A percentile compares a stretch with the other conserved stretches of the same genome.
phyloP scores from a whole-genome alignment of 345 rosid genomes.

The Zanthoxylum bungeanum region DNA sequence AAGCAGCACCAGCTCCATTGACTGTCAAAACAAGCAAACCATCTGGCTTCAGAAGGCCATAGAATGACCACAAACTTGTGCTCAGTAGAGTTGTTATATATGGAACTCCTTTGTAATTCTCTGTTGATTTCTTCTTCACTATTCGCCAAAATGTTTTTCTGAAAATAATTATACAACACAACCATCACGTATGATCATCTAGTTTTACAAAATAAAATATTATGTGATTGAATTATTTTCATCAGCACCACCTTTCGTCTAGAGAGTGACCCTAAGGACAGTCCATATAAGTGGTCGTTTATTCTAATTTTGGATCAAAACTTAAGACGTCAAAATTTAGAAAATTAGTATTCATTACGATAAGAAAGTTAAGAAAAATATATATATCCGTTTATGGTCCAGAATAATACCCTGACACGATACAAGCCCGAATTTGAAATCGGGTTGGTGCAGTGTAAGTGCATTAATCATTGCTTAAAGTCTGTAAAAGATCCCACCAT shows the following conservation, averaged over 20 bases:
- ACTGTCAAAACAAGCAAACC: slow-evolving; percentile 50
- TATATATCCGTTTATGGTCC: too few relatives aligned
- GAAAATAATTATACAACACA: neutral
- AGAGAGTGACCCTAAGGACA: too few relatives aligned
- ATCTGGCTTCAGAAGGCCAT: slow-evolving; percentile 51
- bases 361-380: too few relatives aligned
- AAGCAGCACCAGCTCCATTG: slow-evolving; percentile 42
- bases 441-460: slow-evolving; percentile 34
- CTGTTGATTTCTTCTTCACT: slow-evolving; percentile 52
- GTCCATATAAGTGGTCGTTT: too few relatives aligned
- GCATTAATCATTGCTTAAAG: too few relatives aligned
- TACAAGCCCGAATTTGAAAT: slow-evolving; percentile 50
- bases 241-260: neutral
- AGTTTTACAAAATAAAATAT: accelerated
- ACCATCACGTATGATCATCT: too few relatives aligned
- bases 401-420: slow-evolving; percentile 49
- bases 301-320: too few relatives aligned
- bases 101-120: slow-evolving; percentile 50
- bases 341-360: too few relatives aligned
- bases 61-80: slow-evolving; percentile 63
- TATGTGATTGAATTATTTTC: accelerated
- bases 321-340: too few relatives aligned
- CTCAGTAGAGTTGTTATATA: slow-evolving; percentile 55
- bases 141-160: slow-evolving; percentile 45
- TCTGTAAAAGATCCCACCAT: neutral